Conservation (phyloP, 306 rosid genomes). For the Rosa chinensis region DNA sequence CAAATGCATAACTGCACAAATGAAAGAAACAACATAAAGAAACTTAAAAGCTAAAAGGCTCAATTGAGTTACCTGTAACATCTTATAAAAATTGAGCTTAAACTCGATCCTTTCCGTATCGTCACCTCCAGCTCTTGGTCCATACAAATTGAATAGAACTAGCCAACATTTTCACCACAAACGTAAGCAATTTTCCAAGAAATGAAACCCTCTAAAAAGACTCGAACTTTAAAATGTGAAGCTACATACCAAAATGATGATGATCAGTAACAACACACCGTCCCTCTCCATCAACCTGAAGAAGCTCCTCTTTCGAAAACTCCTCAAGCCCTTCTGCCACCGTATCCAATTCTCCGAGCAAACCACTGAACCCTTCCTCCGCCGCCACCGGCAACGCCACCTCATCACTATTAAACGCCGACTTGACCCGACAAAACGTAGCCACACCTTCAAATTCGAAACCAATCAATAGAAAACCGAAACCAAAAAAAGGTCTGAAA, state of each 20-base stretch:
- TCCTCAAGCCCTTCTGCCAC: slow-evolving; percentile 53
- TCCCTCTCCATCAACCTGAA: slow-evolving; percentile 76
- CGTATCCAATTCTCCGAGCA: slow-evolving; percentile 38
- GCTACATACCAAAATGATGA: slow-evolving; percentile 62
- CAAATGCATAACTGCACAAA: slow-evolving; percentile 1
- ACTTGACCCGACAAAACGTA: slow-evolving; percentile 84
- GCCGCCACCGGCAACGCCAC: slow-evolving; percentile 70
- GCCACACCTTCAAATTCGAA: slow-evolving; percentile 63
- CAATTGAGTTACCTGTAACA: slow-evolving; percentile 61
- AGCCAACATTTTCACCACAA: slow-evolving; percentile 30
- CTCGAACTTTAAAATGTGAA: not conserved
- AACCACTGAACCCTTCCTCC: slow-evolving; percentile 86
- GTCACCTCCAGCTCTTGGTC: slow-evolving; percentile 84
- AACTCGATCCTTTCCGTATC: slow-evolving; percentile 74
- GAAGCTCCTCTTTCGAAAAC: slow-evolving; percentile 65
- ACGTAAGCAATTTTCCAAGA: slow-evolving; percentile 16
- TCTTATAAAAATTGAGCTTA: slow-evolving; percentile 64
- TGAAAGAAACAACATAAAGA: not conserved
- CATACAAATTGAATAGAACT: slow-evolving; percentile 90
- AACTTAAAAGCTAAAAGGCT: not conserved
- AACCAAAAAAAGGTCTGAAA: not conserved
- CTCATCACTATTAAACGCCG: slow-evolving; percentile 75
- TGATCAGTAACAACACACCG: slow-evolving; percentile 89
- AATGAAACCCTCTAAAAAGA: not conserved
- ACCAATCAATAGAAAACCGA: not conserved